Conservation (phyloP, 73 alveolate species). For the Tetrahymena thermophila region DNA sequence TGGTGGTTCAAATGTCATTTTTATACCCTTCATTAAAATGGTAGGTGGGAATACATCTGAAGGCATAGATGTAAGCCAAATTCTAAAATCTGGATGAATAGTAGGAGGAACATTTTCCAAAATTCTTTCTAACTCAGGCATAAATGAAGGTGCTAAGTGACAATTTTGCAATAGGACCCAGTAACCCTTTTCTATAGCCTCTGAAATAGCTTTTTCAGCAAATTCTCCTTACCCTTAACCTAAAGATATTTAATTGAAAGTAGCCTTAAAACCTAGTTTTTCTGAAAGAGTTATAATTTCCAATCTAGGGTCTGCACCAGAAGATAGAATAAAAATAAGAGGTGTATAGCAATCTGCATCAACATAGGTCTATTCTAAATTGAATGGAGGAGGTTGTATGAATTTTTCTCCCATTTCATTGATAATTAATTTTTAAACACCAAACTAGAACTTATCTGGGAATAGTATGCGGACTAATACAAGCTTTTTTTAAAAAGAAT, state of each 20-base stretch:
- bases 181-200: constrained; percentile 78
- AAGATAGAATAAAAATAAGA: constrained; percentile 83
- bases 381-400: constrained; percentile 92
- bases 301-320: constrained; percentile 97
- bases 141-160: constrained; percentile 90
- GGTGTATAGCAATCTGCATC: constrained; percentile 87
- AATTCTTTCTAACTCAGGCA: constrained; percentile 90
- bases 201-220: constrained; percentile 86
- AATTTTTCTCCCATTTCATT: constrained; percentile 82
- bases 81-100: constrained; percentile 61
- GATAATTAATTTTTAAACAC: constrained; percentile 71
- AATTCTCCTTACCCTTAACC: constrained; percentile 93
- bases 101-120: constrained; percentile 22
- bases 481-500: constrained; percentile 46
- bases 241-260: constrained; percentile 76
- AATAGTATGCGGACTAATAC: constrained; percentile 79
- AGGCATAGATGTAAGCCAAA: constrained; percentile 97
- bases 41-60: constrained; percentile 90
- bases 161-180: constrained; percentile 97
- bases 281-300: constrained; percentile 80
- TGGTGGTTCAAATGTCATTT: constrained; percentile 96
- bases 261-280: constrained; percentile 58
- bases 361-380: constrained; percentile 73
- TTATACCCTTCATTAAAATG: constrained; percentile 82
- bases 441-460: constrained; percentile 88